These are phyloP conservation scores for Coemansia sp. DNA, from an alignment of 192 early-diverging fungal genomes.

Conservation along the genomic window DNA sequence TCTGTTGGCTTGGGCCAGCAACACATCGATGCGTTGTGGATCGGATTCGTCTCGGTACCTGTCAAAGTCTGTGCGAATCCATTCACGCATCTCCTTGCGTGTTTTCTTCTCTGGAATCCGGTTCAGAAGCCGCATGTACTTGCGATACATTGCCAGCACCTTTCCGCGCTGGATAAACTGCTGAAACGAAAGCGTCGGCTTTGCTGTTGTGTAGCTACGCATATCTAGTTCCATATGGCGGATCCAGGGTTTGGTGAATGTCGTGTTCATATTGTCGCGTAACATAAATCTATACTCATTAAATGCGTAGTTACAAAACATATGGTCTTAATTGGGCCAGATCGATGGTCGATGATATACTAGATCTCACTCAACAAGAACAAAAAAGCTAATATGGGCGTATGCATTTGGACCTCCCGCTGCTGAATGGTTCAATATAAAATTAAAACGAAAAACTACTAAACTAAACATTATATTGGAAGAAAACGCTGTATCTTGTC, in stretches of 20 bases:
- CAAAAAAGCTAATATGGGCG: no score
- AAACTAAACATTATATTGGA: no score
- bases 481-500: no score
- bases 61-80: conserved; percentile 48
- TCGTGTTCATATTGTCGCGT: not conserved
- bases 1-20: conserved; percentile 42
- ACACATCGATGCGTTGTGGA: conserved; percentile 34
- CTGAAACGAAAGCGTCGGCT: conserved; percentile 27
- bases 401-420: no score
- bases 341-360: no score
- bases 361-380: no score
- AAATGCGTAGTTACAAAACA: no score
- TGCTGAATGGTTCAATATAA: no score
- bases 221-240: not conserved
- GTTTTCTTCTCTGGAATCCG: conserved; percentile 32
- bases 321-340: no score
- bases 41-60: conserved; percentile 30
- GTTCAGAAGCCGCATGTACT: conserved; percentile 49
- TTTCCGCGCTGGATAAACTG: conserved; percentile 52
- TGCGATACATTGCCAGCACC: conserved; percentile 45
- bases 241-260: not conserved
- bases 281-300: not conserved
- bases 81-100: conserved; percentile 36
- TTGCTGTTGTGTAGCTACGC: not conserved
- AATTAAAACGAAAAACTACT: no score